Evolutionary conservation across 2,329 filamentous ascomycete species (phyloP), one percentile per base, ranked within the genome.

Genomic region (Thyridium curvatum): DNA sequence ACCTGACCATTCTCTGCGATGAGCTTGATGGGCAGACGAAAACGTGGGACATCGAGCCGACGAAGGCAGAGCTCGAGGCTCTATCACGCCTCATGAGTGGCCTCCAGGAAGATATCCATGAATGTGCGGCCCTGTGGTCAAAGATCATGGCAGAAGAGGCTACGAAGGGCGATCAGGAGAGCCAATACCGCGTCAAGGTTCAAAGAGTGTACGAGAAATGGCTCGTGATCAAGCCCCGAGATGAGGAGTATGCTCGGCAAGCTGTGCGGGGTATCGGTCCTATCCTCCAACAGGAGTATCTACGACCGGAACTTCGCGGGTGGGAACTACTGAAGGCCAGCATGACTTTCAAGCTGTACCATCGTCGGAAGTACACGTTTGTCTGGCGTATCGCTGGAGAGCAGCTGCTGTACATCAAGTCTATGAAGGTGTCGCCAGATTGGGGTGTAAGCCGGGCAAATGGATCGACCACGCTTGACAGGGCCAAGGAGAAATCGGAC

Each of bases 311-410:
- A 1, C 39, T 60, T 10, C 65, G 60, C 18, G 52, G 46, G 4
- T 79, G 72, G 72, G 59, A 63, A 3, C 52, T 73, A 3, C 53
- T 77, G 13, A 72, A 73, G 41, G 74, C 74, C 0, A 74, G 72
- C 2, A 58, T 57, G 4, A 54, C 62, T 4, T 77, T 73, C 50
- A 64, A 63, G 32, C 31, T 57, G n/a, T 61, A 55, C 29, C 58
- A 64, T 45, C 37, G 42, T 0, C 41, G 4, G 0, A 42, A 37
- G 1, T 41, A 53, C 0, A 47, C 32, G 0, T 68, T 77, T 38
- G 50, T 60, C 1, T 78, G 71, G 70, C 53, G 52, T 10, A 61
- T 77, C 43, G 66, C 66, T 0, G 73, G 73, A 0, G 56, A 53
- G 2, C 72, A 77, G 49, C 58, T 77, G 3, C 65, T 61, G 8